A percentile compares a stretch with the other conserved stretches of the same genome.
These are phyloP conservation scores for Citrus maxima DNA, from an alignment of 345 rosid genomes.

Conservation along the genomic window DNA sequence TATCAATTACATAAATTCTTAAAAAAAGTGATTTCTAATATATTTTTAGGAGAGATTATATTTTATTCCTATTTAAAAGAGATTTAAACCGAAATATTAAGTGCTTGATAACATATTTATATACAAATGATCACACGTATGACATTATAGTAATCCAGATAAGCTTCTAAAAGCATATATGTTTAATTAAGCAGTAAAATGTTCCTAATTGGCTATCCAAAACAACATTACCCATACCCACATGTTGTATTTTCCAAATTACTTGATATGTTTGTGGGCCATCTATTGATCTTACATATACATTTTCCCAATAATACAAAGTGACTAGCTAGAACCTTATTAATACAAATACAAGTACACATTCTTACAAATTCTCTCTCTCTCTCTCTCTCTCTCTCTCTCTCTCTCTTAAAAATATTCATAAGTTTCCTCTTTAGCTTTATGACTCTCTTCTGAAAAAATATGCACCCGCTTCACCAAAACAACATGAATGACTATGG, in stretches of 20 bases:
- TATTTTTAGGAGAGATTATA: too few relatives aligned
- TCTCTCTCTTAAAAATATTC: not conserved
- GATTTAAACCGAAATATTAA: too few relatives aligned
- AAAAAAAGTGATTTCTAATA: too few relatives aligned
- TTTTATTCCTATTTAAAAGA: too few relatives aligned
- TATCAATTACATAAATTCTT: too few relatives aligned
- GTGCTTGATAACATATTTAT: too few relatives aligned
- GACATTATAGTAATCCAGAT: too few relatives aligned
- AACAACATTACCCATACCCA: conserved; percentile 3
- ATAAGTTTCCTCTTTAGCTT: not conserved
- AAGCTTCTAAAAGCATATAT: not conserved
- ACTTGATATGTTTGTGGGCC: conserved; percentile 15
- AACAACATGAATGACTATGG: conserved; percentile 48
- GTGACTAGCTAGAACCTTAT: not conserved
- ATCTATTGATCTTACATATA: conserved; percentile 7
- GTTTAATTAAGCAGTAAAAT: not conserved
- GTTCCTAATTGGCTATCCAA: conserved; percentile 6
- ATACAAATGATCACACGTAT: too few relatives aligned
- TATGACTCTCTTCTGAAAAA: not conserved
- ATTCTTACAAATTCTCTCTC: conserved; percentile 1
- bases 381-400: not conserved
- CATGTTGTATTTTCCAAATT: conserved; percentile 14
- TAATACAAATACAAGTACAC: not conserved
- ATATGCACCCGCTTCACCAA: not conserved
- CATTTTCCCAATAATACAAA: conserved; percentile 8